Evolutionary conservation across 768 basidiomycete species (phyloP).

Genomic region (Holtermanniella nyarrowii): DNA sequence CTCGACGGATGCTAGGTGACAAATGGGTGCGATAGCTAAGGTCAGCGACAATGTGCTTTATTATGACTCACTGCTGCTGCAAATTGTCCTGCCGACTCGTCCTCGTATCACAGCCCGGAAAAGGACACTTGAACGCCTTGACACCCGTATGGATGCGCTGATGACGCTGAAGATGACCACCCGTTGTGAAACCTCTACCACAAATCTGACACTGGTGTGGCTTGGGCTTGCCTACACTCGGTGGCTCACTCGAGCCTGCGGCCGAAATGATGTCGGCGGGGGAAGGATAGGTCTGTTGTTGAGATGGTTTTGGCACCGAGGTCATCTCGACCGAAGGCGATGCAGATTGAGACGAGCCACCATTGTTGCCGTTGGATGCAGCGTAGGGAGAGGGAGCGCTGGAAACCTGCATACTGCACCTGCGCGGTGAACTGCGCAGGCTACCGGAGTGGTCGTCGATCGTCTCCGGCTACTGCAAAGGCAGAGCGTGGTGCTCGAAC

Average conservation of each 20-base stretch:
- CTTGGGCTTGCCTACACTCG: slow-evolving; percentile 35
- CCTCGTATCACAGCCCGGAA: slow-evolving; percentile 86
- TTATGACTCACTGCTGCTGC: slow-evolving; percentile 49
- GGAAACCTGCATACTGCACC: too few relatives aligned
- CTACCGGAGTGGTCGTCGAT: too few relatives aligned
- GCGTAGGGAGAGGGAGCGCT: too few relatives aligned
- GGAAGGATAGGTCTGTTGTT: too few relatives aligned
- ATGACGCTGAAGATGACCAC: slow-evolving; percentile 79
- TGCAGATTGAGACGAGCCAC: too few relatives aligned
- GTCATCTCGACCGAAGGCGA: too few relatives aligned
- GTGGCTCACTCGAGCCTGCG: slow-evolving; percentile 36
- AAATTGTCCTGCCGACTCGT: slow-evolving; percentile 87
- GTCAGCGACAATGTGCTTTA: neutral
- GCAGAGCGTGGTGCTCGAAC: too few relatives aligned
- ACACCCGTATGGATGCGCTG: slow-evolving; percentile 85
- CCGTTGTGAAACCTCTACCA: slow-evolving; percentile 71
- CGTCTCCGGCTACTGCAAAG: too few relatives aligned
- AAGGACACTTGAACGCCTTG: slow-evolving; percentile 83
- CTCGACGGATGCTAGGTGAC: slow-evolving; percentile 28
- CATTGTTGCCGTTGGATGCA: too few relatives aligned
- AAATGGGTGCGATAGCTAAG: slow-evolving; percentile 34
- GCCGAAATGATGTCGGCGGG: slow-evolving; percentile 2
- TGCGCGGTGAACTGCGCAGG: too few relatives aligned
- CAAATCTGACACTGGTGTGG: slow-evolving; percentile 61
- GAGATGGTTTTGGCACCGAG: too few relatives aligned